These are phyloP conservation scores for Rhododendron simsii DNA, from an alignment of 148 eudicot species.

Conservation along the genomic window DNA sequence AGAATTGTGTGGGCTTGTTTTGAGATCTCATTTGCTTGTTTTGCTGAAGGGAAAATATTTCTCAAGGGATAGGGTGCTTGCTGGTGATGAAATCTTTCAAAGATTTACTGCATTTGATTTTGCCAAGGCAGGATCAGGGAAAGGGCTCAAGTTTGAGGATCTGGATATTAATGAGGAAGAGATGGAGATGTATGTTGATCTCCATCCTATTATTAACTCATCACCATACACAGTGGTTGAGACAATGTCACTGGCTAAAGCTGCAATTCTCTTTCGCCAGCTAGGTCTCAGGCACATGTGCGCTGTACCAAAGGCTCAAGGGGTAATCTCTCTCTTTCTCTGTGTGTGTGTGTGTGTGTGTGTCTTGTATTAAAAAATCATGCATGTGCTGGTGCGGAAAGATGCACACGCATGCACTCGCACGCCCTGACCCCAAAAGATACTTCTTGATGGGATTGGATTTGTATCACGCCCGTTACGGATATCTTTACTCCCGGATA, in stretches of 20 bases:
- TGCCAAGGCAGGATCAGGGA: slow-evolving; percentile 74
- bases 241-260: slow-evolving; percentile 79
- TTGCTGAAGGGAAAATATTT: slow-evolving; percentile 60
- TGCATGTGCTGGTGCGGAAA: not conserved
- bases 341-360: not conserved
- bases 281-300: slow-evolving; percentile 74
- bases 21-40: slow-evolving; percentile 68
- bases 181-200: slow-evolving; percentile 76
- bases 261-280: slow-evolving; percentile 57
- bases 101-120: slow-evolving; percentile 55
- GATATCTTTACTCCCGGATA: not conserved
- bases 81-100: slow-evolving; percentile 25
- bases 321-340: slow-evolving; percentile 31
- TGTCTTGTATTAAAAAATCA: not conserved
- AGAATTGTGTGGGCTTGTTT: slow-evolving; percentile 61
- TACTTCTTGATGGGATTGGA: not conserved
- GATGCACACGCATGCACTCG: not conserved
- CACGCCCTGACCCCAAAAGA: not conserved
- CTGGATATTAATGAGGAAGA: slow-evolving; percentile 47
- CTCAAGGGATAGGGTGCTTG: slow-evolving; percentile 32
- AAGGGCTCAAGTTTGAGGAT: slow-evolving; percentile 61
- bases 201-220: slow-evolving; percentile 69
- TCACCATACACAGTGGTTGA: slow-evolving; percentile 78
- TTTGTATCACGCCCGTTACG: not conserved
- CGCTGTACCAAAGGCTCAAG: slow-evolving; percentile 66